Conservation (phyloP, 2,329 filamentous ascomycete species). For the Cladosporium velox region DNA sequence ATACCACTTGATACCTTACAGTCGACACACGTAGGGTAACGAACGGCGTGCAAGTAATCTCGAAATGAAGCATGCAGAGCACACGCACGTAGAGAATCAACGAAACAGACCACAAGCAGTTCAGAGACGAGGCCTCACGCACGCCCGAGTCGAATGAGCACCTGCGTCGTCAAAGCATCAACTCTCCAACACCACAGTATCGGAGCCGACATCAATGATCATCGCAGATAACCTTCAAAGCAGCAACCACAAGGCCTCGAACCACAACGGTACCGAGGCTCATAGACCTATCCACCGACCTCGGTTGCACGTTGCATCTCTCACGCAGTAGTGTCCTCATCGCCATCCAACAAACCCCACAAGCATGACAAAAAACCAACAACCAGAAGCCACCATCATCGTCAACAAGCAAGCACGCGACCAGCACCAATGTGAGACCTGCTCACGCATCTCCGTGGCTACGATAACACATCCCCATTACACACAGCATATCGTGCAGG, state of each 20-base stretch:
- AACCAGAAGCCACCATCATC: no score
- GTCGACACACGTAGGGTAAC: background rate
- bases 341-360: no score
- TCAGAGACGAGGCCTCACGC: background rate
- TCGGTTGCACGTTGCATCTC: no score
- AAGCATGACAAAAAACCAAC: no score
- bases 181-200: background rate
- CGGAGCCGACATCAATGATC: background rate
- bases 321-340: no score
- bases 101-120: background rate
- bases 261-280: background rate
- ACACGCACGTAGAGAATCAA: background rate
- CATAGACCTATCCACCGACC: background rate
- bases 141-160: background rate
- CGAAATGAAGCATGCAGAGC: no score
- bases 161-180: background rate
- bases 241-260: background rate
- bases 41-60: no score
- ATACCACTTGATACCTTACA: background rate
- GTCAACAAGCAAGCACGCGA: no score
- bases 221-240: background rate
- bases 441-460: no score
- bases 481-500: no score
- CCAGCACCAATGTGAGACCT: no score
- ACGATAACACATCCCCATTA: no score